Conservation (phyloP, 371 early-diverging fungal species). For the Lichtheimia ornata region DNA sequence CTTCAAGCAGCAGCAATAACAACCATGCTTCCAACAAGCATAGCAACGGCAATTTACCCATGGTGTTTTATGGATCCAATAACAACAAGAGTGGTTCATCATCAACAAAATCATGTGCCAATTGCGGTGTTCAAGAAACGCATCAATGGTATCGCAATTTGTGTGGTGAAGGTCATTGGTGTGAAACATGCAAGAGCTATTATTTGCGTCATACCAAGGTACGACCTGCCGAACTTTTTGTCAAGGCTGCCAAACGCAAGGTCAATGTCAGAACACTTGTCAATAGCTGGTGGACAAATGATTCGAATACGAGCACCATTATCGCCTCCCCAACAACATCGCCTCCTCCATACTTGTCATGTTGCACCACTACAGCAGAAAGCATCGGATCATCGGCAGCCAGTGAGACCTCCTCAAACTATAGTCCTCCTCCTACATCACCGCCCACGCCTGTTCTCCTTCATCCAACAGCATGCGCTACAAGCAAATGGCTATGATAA, state of each 20-base stretch:
- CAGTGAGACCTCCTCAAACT: too few relatives aligned
- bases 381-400: too few relatives aligned
- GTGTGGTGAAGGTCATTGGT: constrained; percentile 47
- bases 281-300: constrained; percentile 18
- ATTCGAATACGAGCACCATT: too few relatives aligned
- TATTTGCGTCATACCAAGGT: constrained; percentile 40
- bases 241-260: constrained; percentile 49
- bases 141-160: constrained; percentile 53
- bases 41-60: not conserved
- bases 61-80: constrained; percentile 5
- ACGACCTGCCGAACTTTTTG: constrained; percentile 39
- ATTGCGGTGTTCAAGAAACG: constrained; percentile 43
- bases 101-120: constrained; percentile 37
- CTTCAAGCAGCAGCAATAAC: constrained; percentile 5
- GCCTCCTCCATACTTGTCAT: too few relatives aligned
- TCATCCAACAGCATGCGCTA: too few relatives aligned
- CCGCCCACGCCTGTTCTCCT: too few relatives aligned
- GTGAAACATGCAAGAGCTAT: constrained; percentile 51
- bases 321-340: too few relatives aligned
- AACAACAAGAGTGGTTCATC: not conserved
- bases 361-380: too few relatives aligned
- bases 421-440: too few relatives aligned
- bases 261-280: constrained; percentile 40
- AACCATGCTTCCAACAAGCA: not conserved
- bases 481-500: too few relatives aligned